Evolutionary conservation across 768 basidiomycete species (phyloP).

Genomic region (Imleria badia): DNA sequence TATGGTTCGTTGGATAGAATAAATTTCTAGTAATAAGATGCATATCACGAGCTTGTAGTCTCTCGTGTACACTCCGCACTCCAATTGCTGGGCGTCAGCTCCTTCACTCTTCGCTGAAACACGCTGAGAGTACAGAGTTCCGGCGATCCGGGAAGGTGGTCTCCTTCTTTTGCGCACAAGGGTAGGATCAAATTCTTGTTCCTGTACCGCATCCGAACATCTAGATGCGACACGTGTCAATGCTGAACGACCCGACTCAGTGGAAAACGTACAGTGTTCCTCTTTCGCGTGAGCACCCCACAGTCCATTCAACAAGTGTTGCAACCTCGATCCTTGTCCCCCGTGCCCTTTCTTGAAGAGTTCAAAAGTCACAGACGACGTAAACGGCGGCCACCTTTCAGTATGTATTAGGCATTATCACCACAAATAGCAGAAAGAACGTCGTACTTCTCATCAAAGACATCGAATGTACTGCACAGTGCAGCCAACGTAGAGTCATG

Average conservation of each 20-base stretch:
- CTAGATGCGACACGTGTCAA: conserved; percentile 30
- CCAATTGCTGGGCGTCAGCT: conserved; percentile 68
- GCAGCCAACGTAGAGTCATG: conserved; percentile 74
- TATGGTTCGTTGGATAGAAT: no score
- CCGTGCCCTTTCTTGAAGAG: conserved; percentile 49
- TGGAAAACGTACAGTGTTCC: conserved; percentile 43
- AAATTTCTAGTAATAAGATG: no score
- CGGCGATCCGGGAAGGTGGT: conserved; percentile 67
- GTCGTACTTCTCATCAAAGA: conserved; percentile 64
- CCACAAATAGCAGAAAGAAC: background rate
- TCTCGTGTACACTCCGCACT: conserved; percentile 56
- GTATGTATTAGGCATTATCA: conserved; percentile 18
- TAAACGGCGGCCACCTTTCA: conserved; percentile 69
- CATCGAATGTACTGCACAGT: conserved; percentile 62
- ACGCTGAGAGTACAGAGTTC: conserved; percentile 72
- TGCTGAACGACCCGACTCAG: background rate
- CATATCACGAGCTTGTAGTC: background rate
- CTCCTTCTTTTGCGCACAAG: conserved; percentile 60
- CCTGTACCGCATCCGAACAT: conserved; percentile 76
- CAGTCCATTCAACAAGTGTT: conserved; percentile 43
- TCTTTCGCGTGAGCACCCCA: conserved; percentile 28
- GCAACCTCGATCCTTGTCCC: conserved; percentile 28
- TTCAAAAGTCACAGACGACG: conserved; percentile 72
- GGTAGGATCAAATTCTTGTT: conserved; percentile 64
- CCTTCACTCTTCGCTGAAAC: conserved; percentile 59